Evolutionary conservation across 129 eudicot species (phyloP).

Genomic region (Scalesia atractyloides): DNA sequence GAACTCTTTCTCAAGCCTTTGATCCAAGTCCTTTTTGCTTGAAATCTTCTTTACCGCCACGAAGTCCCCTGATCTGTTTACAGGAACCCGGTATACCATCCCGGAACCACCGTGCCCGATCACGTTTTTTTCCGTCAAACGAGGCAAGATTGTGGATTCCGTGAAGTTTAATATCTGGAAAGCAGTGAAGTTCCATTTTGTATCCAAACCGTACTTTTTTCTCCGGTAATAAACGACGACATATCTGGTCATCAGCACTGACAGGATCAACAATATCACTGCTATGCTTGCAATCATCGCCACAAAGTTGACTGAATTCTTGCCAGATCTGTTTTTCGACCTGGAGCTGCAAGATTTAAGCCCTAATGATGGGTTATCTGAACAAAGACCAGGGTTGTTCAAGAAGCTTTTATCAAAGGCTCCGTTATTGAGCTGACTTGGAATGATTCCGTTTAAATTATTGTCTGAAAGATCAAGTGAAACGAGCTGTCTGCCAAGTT

Average conservation of each 20-base stretch:
- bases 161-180: slow-evolving; percentile 76
- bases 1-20: slow-evolving; percentile 65
- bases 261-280: slow-evolving; percentile 37
- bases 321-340: slow-evolving; percentile 30
- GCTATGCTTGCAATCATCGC: slow-evolving; percentile 47
- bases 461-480: slow-evolving; percentile 72
- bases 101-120: slow-evolving; percentile 98
- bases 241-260: slow-evolving; percentile 34
- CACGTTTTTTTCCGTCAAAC: slow-evolving; percentile 60
- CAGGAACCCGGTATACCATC: slow-evolving; percentile 61
- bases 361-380: slow-evolving; percentile 47
- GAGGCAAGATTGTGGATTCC: slow-evolving; percentile 56
- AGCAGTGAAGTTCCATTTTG: slow-evolving; percentile 69
- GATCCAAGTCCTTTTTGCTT: slow-evolving; percentile 46
- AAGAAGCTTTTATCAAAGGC: slow-evolving; percentile 59
- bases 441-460: slow-evolving; percentile 62
- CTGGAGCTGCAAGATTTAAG: slow-evolving; percentile 46
- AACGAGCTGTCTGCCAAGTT: slow-evolving; percentile 43
- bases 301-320: slow-evolving; percentile 41
- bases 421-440: slow-evolving; percentile 46
- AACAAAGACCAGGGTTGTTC: slow-evolving; percentile 64
- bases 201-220: slow-evolving; percentile 33
- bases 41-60: slow-evolving; percentile 88
- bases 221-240: slow-evolving; percentile 32
- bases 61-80: slow-evolving; percentile 47